Evolutionary conservation across 192 early-diverging fungal genomes (phyloP).

Genomic region (Backusella psychrophila): DNA sequence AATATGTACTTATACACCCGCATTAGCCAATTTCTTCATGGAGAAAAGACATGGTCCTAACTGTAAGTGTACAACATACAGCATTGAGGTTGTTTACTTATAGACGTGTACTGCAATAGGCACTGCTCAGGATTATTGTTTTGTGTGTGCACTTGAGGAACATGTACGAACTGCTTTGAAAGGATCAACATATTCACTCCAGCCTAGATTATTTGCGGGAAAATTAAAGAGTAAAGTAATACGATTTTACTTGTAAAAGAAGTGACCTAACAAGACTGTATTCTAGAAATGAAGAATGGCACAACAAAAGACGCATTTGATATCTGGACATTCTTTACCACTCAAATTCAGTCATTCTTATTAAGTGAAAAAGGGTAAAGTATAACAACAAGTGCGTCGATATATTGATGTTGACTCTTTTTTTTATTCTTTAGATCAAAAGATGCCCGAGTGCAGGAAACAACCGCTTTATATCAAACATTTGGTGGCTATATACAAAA

Average conservation of each 20-base stretch:
- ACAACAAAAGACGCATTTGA: conserved; percentile 87
- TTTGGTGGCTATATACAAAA: conserved; percentile 85
- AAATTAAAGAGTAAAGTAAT: conserved; percentile 56
- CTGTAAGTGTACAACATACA: conserved; percentile 43
- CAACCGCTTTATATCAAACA: conserved; percentile 74
- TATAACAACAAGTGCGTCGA: not conserved
- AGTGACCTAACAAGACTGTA: conserved; percentile 25
- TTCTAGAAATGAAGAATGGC: conserved; percentile 68
- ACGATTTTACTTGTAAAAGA: too few species aligned
- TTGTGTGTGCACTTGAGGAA: conserved; percentile 73
- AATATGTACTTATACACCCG: conserved; percentile 72
- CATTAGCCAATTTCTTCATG: conserved; percentile 66
- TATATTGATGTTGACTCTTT: not conserved
- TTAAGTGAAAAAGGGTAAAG: conserved; percentile 47
- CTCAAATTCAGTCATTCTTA: conserved; percentile 64
- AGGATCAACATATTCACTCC: conserved; percentile 36
- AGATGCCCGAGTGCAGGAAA: conserved; percentile 71
- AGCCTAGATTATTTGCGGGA: conserved; percentile 50
- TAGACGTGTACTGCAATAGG: conserved; percentile 6
- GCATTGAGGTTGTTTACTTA: not conserved
- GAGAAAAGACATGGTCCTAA: conserved; percentile 58
- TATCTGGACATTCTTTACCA: conserved; percentile 68
- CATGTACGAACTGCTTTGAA: conserved; percentile 61
- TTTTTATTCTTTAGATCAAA: conserved; percentile 42
- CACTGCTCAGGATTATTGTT: conserved; percentile 62